A percentile compares a stretch with the other conserved stretches of the same genome.
Evolutionary conservation across 163 green algal species (phyloP).

Genomic region (Smithsoniella earleae): DNA sequence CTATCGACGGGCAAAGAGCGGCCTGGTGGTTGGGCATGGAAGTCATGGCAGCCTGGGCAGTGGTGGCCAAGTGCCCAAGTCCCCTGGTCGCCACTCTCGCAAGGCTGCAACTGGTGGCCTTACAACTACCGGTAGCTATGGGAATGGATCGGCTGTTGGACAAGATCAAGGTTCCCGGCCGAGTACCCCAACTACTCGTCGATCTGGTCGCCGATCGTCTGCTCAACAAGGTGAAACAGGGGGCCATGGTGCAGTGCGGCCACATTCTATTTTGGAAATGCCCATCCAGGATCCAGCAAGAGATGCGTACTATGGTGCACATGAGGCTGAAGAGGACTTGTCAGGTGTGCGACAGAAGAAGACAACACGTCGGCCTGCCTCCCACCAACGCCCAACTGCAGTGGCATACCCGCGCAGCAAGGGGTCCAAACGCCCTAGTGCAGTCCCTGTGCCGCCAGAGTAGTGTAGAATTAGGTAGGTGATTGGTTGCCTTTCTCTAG

Average conservation of each 20-base stretch:
- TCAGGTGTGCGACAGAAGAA: not conserved
- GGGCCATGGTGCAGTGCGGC: not conserved
- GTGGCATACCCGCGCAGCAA: not conserved
- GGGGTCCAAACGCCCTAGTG: too few relatives aligned
- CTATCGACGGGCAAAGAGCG: conserved; percentile 13
- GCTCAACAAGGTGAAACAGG: too few relatives aligned
- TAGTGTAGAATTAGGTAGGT: too few relatives aligned
- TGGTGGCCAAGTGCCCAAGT: not conserved
- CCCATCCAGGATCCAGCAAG: conserved; percentile 22
- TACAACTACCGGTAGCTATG: not conserved
- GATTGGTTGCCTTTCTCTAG: too few relatives aligned
- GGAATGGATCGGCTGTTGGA: not conserved
- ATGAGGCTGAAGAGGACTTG: conserved; percentile 1
- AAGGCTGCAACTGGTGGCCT: not conserved
- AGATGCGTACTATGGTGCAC: conserved; percentile 16
- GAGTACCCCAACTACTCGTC: not conserved
- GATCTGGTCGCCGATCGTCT: not conserved
- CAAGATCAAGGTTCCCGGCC: not conserved
- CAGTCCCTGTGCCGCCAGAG: too few relatives aligned
- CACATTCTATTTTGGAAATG: conserved; percentile 13
- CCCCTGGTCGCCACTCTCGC: not conserved
- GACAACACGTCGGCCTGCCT: not conserved
- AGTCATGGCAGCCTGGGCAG: not conserved
- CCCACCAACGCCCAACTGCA: not conserved
- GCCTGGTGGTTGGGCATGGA: not conserved